A percentile compares a stretch with the other conserved stretches of the same genome.
Conservation (phyloP, 2,329 filamentous ascomycete species). For the Fusarium circinatum region DNA sequence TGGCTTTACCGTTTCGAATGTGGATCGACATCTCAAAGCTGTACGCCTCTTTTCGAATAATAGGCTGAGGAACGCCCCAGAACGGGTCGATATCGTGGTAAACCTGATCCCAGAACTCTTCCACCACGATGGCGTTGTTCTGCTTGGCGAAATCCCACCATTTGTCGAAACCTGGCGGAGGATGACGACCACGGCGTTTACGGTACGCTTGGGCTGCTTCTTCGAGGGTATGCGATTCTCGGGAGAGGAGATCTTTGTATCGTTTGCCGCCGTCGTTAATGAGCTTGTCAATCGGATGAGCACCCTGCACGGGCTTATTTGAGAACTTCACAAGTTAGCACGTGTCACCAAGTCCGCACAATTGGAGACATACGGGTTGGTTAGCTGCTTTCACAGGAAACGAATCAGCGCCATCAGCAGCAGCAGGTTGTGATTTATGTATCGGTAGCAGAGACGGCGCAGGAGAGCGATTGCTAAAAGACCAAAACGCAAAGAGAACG, state of each 20-base stretch:
- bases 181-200: slow-evolving; percentile 67
- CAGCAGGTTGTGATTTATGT: slow-evolving; percentile 10
- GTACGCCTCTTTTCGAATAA: slow-evolving; percentile 62
- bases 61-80: slow-evolving; percentile 61
- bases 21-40: slow-evolving; percentile 71
- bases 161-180: slow-evolving; percentile 69
- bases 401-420: background rate
- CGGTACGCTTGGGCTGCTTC: slow-evolving; percentile 69
- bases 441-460: slow-evolving; percentile 6
- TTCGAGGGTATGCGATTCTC: slow-evolving; percentile 60
- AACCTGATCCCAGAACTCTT: slow-evolving; percentile 73
- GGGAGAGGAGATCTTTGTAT: slow-evolving; percentile 53
- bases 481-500: slow-evolving; percentile 48
- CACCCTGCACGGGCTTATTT: slow-evolving; percentile 9
- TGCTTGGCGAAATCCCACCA: slow-evolving; percentile 68
- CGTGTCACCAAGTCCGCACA: background rate
- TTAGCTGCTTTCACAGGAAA: background rate
- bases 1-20: slow-evolving; percentile 63
- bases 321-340: slow-evolving; percentile 9
- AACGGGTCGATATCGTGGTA: slow-evolving; percentile 70
- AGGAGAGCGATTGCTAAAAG: slow-evolving; percentile 37
- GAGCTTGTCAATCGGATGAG: slow-evolving; percentile 64
- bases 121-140: slow-evolving; percentile 65
- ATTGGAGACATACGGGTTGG: slow-evolving; percentile 3
- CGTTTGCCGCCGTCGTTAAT: slow-evolving; percentile 57